A percentile compares a stretch with the other conserved stretches of the same genome.
Evolutionary conservation across 805 yeast species (phyloP).

Genomic region (Tetrapisispora nanseiensis): DNA sequence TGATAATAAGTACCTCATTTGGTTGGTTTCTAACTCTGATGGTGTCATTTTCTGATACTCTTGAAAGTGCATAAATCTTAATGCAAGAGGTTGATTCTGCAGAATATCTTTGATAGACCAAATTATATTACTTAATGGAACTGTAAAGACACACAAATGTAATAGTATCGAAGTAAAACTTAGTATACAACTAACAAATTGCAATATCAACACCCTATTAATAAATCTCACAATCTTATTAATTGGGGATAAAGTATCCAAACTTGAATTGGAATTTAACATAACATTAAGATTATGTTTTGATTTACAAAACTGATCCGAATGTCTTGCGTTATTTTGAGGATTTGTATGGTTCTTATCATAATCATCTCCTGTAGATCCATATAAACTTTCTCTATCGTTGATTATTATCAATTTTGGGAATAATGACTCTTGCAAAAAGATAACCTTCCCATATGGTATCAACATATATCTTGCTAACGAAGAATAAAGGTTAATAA

Average conservation of each 20-base stretch:
- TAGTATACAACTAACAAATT: slow-evolving; percentile 10
- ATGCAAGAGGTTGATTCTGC: slow-evolving; percentile 18
- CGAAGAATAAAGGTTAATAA: too few species aligned
- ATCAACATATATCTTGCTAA: slow-evolving; percentile 59
- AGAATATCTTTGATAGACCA: slow-evolving; percentile 35
- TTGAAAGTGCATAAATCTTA: not conserved
- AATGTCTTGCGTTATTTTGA: not conserved
- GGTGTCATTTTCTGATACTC: not conserved
- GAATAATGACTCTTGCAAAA: slow-evolving; percentile 30
- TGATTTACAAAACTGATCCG: not conserved
- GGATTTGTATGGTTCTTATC: not conserved
- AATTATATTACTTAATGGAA: slow-evolving; percentile 84
- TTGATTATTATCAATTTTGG: not conserved
- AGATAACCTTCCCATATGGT: slow-evolving; percentile 87
- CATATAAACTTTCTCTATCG: not conserved
- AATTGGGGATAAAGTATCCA: slow-evolving; percentile 30
- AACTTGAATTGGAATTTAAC: not conserved
- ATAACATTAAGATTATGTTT: not conserved
- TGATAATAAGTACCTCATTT: slow-evolving; percentile 42
- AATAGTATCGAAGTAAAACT: slow-evolving; percentile 29
- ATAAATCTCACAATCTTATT: not conserved
- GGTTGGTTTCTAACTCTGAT: not conserved
- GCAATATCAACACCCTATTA: not conserved
- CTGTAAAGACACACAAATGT: slow-evolving; percentile 79
- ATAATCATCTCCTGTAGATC: not conserved